Evolutionary conservation across 768 basidiomycete genomes (phyloP).

Genomic region (Leccinellum luteum): DNA sequence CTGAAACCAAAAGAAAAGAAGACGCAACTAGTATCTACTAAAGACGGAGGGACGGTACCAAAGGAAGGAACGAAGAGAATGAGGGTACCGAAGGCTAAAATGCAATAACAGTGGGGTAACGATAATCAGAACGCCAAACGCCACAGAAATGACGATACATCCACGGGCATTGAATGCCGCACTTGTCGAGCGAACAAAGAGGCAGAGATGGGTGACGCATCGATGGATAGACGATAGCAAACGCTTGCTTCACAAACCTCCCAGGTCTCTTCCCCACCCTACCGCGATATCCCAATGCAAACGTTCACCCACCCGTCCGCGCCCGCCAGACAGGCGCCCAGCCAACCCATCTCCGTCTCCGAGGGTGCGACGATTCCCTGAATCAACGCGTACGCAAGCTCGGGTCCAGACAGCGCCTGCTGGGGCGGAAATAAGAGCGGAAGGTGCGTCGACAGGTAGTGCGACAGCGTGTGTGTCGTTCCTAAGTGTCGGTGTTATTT

Average conservation of each 20-base stretch:
- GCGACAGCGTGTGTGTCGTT: constrained; percentile 63
- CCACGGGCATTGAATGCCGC: background rate
- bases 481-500: constrained; percentile 45
- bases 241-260: background rate
- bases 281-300: constrained; percentile 60
- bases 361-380: constrained; percentile 83
- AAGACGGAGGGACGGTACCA: background rate
- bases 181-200: background rate
- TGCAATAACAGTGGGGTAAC: background rate
- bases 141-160: background rate
- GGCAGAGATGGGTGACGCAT: background rate
- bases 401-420: constrained; percentile 35
- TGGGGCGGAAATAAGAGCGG: constrained; percentile 74
- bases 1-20: background rate
- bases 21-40: constrained; percentile 10
- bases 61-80: constrained; percentile 3
- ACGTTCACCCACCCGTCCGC: constrained; percentile 96
- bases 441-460: constrained; percentile 68
- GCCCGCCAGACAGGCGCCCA: constrained; percentile 88
- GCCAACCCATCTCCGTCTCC: constrained; percentile 90
- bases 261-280: background rate
- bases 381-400: constrained; percentile 73
- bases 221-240: background rate
- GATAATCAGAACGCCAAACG: background rate
- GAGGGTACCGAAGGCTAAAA: background rate